Evolutionary conservation across 352 stramenopile species (phyloP).

Genomic region (Pythium monospermum): DNA sequence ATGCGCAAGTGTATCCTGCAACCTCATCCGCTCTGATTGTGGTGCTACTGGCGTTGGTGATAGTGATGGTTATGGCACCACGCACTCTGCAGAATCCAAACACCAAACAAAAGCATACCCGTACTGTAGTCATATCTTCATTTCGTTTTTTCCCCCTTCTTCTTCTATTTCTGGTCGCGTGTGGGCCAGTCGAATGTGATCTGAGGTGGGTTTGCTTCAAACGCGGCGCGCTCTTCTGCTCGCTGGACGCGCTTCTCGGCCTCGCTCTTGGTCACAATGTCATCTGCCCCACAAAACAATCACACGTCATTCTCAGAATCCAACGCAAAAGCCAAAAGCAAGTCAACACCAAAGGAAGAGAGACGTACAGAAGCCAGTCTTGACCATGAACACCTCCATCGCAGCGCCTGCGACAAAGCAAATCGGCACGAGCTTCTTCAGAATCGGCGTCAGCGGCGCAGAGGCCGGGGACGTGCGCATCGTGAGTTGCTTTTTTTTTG

Average conservation of each 20-base stretch:
- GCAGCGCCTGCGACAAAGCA: constrained; percentile 80
- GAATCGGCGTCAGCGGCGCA: constrained; percentile 61
- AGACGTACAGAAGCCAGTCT: constrained; percentile 80
- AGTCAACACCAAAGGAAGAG: not conserved
- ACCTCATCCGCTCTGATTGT: no score
- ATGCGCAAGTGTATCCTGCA: no score
- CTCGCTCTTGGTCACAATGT: constrained; percentile 77
- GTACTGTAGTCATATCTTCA: no score
- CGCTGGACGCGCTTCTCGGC: constrained; percentile 64
- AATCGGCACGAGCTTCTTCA: constrained; percentile 78
- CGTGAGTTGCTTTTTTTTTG: not conserved
- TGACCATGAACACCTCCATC: constrained; percentile 89
- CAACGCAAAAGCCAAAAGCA: not conserved
- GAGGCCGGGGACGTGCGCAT: constrained; percentile 6
- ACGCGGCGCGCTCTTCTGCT: constrained; percentile 42
- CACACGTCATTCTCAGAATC: constrained; percentile 10
- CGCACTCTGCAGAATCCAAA: no score
- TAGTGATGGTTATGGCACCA: no score
- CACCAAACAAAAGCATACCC: no score
- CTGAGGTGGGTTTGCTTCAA: constrained; percentile 26
- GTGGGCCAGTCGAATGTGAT: constrained; percentile 20
- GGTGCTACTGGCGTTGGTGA: no score
- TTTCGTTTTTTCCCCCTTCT: no score
- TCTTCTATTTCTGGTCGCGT: constrained; percentile 6
- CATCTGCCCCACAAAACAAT: constrained; percentile 43